Percentiles rank a stretch among this genome's conserved stretches.
Conservation (phyloP, 2,329 filamentous ascomycete genomes). For the Aureobasidium musti region DNA sequence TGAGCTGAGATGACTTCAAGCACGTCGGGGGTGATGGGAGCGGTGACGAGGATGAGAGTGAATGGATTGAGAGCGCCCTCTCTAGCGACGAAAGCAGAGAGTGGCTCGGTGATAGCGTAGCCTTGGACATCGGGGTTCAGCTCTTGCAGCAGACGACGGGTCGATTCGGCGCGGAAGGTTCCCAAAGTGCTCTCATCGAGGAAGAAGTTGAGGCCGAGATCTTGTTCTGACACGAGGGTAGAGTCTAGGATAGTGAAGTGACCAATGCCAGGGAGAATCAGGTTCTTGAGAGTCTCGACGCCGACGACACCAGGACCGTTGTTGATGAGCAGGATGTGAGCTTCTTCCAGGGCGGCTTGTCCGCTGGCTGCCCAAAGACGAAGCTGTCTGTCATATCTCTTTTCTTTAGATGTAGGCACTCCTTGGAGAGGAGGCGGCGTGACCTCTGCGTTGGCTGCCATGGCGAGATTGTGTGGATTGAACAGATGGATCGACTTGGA, state of each 20-base stretch:
- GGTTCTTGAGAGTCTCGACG: constrained; percentile 90
- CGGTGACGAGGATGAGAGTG: constrained; percentile 63
- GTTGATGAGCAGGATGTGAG: constrained; percentile 89
- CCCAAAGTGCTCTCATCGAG: constrained; percentile 77
- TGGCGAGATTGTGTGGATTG: constrained; percentile 12
- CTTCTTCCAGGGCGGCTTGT: constrained; percentile 84
- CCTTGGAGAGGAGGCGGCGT: constrained; percentile 53
- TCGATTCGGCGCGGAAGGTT: constrained; percentile 74
- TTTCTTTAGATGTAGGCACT: constrained; percentile 61
- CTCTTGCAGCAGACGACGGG: constrained; percentile 75
- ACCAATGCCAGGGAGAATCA: constrained; percentile 91
- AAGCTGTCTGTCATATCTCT: constrained; percentile 90
- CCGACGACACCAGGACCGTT: constrained; percentile 84
- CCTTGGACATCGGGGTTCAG: constrained; percentile 91
- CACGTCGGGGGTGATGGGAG: constrained; percentile 58
- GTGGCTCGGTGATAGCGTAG: constrained; percentile 61
- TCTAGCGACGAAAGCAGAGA: constrained; percentile 49
- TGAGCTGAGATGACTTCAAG: constrained; percentile 55
- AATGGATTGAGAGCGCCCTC: constrained; percentile 51
- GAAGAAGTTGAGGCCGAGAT: constrained; percentile 97
- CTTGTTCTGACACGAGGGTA: constrained; percentile 71
- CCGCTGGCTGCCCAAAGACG: constrained; percentile 93
- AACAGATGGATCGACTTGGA: background rate
- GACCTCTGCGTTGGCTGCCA: constrained; percentile 33
- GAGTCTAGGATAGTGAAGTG: constrained; percentile 89